Percentiles rank a stretch among this genome's conserved stretches.
Conservation (phyloP, 306 rosid species). For the Casuarina cunninghamiana region DNA sequence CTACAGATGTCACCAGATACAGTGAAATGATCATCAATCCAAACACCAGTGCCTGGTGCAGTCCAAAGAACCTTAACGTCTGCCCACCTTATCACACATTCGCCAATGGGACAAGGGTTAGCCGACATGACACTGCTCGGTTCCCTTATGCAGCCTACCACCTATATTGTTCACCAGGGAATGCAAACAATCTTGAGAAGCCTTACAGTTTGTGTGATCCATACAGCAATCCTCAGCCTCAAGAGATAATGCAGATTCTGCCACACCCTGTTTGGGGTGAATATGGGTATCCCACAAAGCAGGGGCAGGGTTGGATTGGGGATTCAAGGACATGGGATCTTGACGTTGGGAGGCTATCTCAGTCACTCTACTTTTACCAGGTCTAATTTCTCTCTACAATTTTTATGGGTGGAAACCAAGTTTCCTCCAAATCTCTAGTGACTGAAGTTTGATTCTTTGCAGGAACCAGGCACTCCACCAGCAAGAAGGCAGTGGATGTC, state of each 20-base stretch:
- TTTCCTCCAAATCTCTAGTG: neutral
- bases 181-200: slow-evolving; percentile 41
- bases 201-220: slow-evolving; percentile 50
- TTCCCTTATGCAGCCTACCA: slow-evolving; percentile 66
- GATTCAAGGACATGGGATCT: slow-evolving; percentile 66
- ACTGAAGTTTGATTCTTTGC: slow-evolving; percentile 12
- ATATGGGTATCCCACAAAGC: slow-evolving; percentile 55
- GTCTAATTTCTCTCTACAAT: slow-evolving; percentile 22
- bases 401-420: neutral
- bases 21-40: slow-evolving; percentile 83
- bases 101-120: slow-evolving; percentile 45
- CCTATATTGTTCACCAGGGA: slow-evolving; percentile 53
- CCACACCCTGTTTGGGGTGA: slow-evolving; percentile 68
- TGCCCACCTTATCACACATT: slow-evolving; percentile 69
- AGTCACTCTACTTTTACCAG: slow-evolving; percentile 63
- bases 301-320: slow-evolving; percentile 65
- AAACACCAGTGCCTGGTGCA: slow-evolving; percentile 37
- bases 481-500: slow-evolving; percentile 44
- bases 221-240: slow-evolving; percentile 65
- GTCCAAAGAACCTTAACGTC: slow-evolving; percentile 23
- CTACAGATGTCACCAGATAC: slow-evolving; percentile 67
- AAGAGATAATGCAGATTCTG: slow-evolving; percentile 62
- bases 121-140: slow-evolving; percentile 34
- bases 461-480: slow-evolving; percentile 42
- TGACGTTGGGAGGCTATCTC: slow-evolving; percentile 66